Percentiles rank a stretch among this genome's conserved stretches.
phyloP scores from a whole-genome alignment of 768 basidiomycete genomes.

The Tubosaeta sp. region DNA sequence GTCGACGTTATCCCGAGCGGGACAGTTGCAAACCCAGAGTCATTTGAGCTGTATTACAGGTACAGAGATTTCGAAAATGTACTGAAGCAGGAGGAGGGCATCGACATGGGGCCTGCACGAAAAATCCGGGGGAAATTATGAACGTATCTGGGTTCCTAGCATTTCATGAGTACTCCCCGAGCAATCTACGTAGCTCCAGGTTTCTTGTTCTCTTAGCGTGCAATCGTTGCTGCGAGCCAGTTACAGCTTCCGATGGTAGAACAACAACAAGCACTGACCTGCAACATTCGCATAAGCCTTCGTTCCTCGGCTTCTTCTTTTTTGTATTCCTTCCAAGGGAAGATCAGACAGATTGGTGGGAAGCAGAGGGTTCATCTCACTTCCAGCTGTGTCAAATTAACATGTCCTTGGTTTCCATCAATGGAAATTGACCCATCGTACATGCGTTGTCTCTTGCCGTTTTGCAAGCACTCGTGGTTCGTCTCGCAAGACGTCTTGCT shows the following conservation, averaged over 20 bases:
- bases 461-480: neutral
- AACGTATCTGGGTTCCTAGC: neutral
- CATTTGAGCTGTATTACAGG: conserved; percentile 60
- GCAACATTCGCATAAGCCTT: conserved; percentile 10
- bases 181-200: conserved; percentile 7
- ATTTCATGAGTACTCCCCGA: conserved; percentile 7
- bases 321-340: conserved; percentile 6
- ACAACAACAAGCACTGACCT: neutral
- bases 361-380: neutral
- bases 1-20: conserved; percentile 61
- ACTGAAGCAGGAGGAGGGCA: conserved; percentile 18
- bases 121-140: conserved; percentile 12
- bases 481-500: neutral
- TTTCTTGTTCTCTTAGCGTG: conserved; percentile 7
- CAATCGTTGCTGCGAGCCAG: conserved; percentile 2
- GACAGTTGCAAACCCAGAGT: conserved; percentile 70
- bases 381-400: neutral
- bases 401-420: neutral
- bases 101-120: neutral
- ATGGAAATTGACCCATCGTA: neutral
- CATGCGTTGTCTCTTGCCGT: neutral
- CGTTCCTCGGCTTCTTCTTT: conserved; percentile 13
- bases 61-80: conserved; percentile 47
- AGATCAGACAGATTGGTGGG: neutral
- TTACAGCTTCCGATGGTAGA: neutral